A percentile compares a stretch with the other conserved stretches of the same genome.
phyloP scores from a whole-genome alignment of 176 grass and related monocot genomes.

The Triticum timopheevii region DNA sequence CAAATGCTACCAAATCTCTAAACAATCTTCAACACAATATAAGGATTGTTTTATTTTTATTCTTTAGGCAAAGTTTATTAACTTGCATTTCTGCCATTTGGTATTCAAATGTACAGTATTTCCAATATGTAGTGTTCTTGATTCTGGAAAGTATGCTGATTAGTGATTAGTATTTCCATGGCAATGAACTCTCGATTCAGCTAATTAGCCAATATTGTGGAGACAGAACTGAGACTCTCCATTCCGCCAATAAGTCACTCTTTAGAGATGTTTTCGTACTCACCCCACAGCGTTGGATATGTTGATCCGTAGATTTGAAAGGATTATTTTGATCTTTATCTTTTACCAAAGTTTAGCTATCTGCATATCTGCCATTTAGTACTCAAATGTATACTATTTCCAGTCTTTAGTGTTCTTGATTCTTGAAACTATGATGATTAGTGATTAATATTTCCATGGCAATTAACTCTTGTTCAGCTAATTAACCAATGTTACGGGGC shows the following conservation, averaged over 20 bases:
- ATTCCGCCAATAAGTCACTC: background rate
- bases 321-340: background rate
- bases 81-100: background rate
- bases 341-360: background rate
- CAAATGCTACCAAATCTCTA: conserved; percentile 6
- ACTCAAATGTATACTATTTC: background rate
- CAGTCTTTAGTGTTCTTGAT: background rate
- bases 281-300: background rate
- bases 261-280: background rate
- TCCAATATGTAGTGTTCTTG: background rate
- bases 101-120: background rate
- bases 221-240: background rate
- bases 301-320: background rate
- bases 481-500: background rate
- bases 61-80: background rate
- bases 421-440: background rate
- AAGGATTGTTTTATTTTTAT: background rate
- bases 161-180: background rate
- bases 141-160: background rate
- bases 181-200: background rate
- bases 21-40: background rate
- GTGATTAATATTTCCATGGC: background rate
- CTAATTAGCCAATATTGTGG: background rate
- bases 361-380: background rate
- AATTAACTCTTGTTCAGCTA: background rate